Evolutionary conservation across 192 early-diverging fungal species (phyloP).

Genomic region (Umbelopsis sp.): DNA sequence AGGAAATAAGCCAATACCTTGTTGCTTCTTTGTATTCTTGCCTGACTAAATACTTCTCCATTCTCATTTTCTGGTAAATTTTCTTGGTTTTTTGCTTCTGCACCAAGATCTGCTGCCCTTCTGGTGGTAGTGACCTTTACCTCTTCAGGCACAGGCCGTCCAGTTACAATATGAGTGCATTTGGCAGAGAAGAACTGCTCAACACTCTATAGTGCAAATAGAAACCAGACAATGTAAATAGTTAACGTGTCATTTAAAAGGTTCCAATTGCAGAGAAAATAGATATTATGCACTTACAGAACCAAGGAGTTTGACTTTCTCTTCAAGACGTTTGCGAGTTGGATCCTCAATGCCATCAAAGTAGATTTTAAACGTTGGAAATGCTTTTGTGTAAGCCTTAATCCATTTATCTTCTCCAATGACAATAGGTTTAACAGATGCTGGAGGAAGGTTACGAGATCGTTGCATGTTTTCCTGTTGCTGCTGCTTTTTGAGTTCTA

Average conservation of each 20-base stretch:
- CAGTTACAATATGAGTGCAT: constrained; percentile 4
- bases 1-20: not conserved
- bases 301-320: constrained; percentile 7
- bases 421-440: not conserved
- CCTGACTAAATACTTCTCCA: not conserved
- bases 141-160: constrained; percentile 1
- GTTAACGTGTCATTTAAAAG: not conserved
- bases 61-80: not conserved
- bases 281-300: not conserved
- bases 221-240: not conserved
- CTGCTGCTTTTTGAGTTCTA: constrained; percentile 14
- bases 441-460: not conserved
- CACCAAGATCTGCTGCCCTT: not conserved
- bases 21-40: not conserved
- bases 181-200: constrained; percentile 16
- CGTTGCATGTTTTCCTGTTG: constrained; percentile 14
- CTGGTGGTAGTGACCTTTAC: not conserved
- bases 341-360: constrained; percentile 19
- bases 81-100: not conserved
- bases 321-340: constrained; percentile 5
- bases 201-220: not conserved
- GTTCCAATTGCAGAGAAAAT: not conserved
- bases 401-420: constrained; percentile 10
- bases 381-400: constrained; percentile 17
- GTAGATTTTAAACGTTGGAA: constrained; percentile 21